Base-by-base conservation (phyloP, 805 yeast species). In the Wickerhamomyces kurtzmanii region DNA sequence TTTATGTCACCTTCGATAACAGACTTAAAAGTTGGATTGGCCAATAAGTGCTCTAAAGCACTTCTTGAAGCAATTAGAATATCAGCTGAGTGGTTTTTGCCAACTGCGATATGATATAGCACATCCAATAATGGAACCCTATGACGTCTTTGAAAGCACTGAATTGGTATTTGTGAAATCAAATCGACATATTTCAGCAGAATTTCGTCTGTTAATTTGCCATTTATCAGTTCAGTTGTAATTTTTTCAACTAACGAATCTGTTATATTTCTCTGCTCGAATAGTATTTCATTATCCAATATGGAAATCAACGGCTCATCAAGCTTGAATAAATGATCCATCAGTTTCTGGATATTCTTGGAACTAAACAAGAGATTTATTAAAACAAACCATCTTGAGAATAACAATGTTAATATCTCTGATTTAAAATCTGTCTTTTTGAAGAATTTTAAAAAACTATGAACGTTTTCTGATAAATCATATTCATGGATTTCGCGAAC, bases 351-450 rank as follows among this genome's bases (percentile, higher is more conserved):
- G 5, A 68, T 38, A 5, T 57, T 47, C 0, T 49, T 42, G 10
- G 40, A 33, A 0, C 48, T 22, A 38, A 67, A 57, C 25, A 51
- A 36, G 5, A 32, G 26, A 38, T 69, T 56, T 22, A 64, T 30
- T 1, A 77, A 33, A 1, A 75, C 65, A 22, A 63, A 41, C 85
- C 85, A 79, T 40, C 83, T 67, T 8, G 41, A 36, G 28, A 75
- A 59, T 1, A 61, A 29, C 10, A 42, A 30, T 20, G 32, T 17
- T 7, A 55, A 30, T 27, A 48, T 34, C 1, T 30, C 29, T 2
- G 30, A 12, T 3, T 45, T 28, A 3, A 26, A 16, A 12, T 28
- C 17, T 9, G 17, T 25, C 6, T 27, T 34, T 12, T 34, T 27
- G 10, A 53, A 39, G 30, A 37, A 51, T 5, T 33, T 28, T n/a